Percentiles rank a stretch among this genome's conserved stretches.
Evolutionary conservation across 1,139 yeast species (phyloP).

Genomic region (Saccharomycopsis phalli): DNA sequence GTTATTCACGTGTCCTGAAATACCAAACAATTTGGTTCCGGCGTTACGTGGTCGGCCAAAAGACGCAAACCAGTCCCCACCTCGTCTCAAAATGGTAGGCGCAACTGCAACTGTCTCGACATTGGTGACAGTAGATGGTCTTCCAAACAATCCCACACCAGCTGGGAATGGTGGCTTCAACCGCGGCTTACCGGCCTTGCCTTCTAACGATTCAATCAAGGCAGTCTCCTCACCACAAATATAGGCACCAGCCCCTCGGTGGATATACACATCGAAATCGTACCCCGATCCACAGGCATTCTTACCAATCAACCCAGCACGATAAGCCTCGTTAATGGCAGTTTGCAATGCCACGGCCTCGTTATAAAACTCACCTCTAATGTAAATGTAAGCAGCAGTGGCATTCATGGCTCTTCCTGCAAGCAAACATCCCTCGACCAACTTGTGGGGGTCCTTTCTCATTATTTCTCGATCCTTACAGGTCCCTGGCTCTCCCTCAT

Average conservation of each 20-base stretch:
- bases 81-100: slow-evolving; percentile 81
- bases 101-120: slow-evolving; percentile 87
- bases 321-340: slow-evolving; percentile 81
- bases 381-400: slow-evolving; percentile 82
- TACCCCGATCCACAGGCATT: slow-evolving; percentile 83
- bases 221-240: slow-evolving; percentile 91
- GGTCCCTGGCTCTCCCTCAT: slow-evolving; percentile 92
- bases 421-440: slow-evolving; percentile 77
- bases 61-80: slow-evolving; percentile 76
- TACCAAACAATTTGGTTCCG: slow-evolving; percentile 77
- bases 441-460: slow-evolving; percentile 83
- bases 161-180: slow-evolving; percentile 93
- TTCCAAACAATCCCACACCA: slow-evolving; percentile 82
- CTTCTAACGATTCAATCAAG: slow-evolving; percentile 76
- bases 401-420: slow-evolving; percentile 92
- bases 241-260: slow-evolving; percentile 89
- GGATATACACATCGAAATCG: slow-evolving; percentile 71
- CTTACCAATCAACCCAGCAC: slow-evolving; percentile 70
- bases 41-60: slow-evolving; percentile 79
- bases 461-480: slow-evolving; percentile 87
- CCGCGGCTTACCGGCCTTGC: slow-evolving; percentile 89
- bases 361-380: slow-evolving; percentile 80
- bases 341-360: slow-evolving; percentile 64
- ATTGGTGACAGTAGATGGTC: slow-evolving; percentile 84
- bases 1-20: slow-evolving; percentile 82